A percentile compares a stretch with the other conserved stretches of the same genome.
Evolutionary conservation across 176 grass and related monocot genomes (phyloP).

Genomic region (Zea luxurians): DNA sequence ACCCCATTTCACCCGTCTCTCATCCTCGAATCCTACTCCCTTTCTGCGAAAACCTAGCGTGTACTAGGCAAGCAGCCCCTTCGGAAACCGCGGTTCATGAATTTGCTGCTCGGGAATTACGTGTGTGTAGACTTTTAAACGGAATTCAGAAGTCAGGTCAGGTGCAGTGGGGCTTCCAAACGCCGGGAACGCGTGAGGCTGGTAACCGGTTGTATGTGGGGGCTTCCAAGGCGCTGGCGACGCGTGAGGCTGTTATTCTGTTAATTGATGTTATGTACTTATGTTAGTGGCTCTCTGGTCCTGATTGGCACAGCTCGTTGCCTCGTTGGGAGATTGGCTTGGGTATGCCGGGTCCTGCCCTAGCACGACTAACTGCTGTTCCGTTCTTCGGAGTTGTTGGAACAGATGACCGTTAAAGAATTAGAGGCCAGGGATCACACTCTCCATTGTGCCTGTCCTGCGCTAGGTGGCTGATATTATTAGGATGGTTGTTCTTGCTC

Average conservation of each 20-base stretch:
- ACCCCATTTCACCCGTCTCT: background rate
- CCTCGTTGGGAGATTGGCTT: background rate
- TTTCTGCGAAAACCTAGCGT: background rate
- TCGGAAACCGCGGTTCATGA: background rate
- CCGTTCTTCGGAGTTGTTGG: background rate
- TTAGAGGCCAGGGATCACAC: background rate
- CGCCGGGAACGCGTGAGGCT: background rate
- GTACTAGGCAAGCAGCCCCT: background rate
- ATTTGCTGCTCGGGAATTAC: background rate
- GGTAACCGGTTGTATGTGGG: background rate
- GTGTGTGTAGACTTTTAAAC: constrained; percentile 1
- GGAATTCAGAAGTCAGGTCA: constrained; percentile 3
- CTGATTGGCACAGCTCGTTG: background rate
- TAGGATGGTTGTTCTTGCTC: background rate
- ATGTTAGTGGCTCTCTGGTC: background rate
- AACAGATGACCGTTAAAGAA: background rate
- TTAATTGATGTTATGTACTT: background rate
- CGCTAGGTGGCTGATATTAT: background rate
- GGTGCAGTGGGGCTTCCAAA: background rate
- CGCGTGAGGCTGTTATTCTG: background rate
- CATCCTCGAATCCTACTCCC: background rate
- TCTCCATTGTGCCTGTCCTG: background rate
- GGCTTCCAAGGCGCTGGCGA: background rate
- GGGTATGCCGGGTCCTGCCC: background rate
- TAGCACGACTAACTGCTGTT: background rate